Base-by-base conservation (phyloP, 768 basidiomycete genomes). In the Lentinula detonsa region DNA sequence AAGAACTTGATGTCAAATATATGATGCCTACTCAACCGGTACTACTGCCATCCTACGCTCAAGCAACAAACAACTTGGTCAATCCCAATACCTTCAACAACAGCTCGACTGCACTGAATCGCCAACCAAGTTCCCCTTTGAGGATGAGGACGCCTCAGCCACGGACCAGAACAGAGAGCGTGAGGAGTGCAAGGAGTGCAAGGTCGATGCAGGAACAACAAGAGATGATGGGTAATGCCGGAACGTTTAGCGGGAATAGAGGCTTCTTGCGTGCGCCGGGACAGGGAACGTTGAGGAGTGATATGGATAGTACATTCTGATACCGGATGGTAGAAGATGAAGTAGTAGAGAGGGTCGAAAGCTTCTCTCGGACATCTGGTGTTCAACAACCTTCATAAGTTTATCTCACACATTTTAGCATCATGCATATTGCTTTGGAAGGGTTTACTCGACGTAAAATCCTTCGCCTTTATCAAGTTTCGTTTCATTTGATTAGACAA, bases 1-100 rank as follows among this genome's bases (percentile, higher is more conserved):
- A 91, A 70, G 89, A 90, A 35, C 81, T 93, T 53, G 87, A 90
- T 66, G 73, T 93, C 60, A 75, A 75, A 34, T 93, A 92, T 69
- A 80, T 77, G 2, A 76, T 87, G 76, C 90, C 90, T 35, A 72
- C 88, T 53, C 91, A 92, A 69, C 90, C 91, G 0, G 76, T 92
- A 23, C 63, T 89, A 7, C 57, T 90, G 28, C 85, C 79, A 4
- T 69, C 69, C 4, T 55, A 60, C 23, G 16, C 48, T 1, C 59
- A 60, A 40, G 59, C 59, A 35, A 60, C 49, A 13, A 59, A 40
- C 64, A 66, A 18, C 61, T 62, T 4, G 42, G 34, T 28, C 48
- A 60, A 34, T 13, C 52, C 16, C 43, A 62, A 21, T 42, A 9
- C 61, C n/a, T 57, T 56, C 23, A 42, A 56, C 46, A 16, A 28